Conservation (phyloP, 371 early-diverging fungal species). For the Dichotomocladium elegans region DNA sequence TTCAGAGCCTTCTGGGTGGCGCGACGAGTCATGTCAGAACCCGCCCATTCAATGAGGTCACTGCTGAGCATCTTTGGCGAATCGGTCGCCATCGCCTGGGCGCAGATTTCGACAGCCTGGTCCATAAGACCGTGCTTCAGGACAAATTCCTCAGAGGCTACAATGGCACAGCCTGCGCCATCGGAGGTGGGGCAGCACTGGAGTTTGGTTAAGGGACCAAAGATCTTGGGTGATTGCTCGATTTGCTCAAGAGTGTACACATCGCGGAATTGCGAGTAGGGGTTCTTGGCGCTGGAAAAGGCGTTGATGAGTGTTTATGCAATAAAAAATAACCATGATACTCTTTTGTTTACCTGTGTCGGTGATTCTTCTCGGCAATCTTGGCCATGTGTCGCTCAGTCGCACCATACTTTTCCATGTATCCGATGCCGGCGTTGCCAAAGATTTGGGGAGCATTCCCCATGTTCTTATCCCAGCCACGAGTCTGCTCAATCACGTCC, state of each 20-base stretch:
- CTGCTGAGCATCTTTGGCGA: conserved; percentile 55
- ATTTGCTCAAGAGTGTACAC: conserved; percentile 68
- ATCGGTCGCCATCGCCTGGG: conserved; percentile 76
- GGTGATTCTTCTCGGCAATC: conserved; percentile 79
- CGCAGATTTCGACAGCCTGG: conserved; percentile 70
- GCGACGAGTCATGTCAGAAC: conserved; percentile 70
- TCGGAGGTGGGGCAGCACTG: conserved; percentile 84
- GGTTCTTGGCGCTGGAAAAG: conserved; percentile 65
- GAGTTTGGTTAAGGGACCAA: conserved; percentile 72
- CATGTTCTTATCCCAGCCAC: conserved; percentile 57
- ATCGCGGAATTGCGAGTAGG: conserved; percentile 80
- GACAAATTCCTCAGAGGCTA: conserved; percentile 71
- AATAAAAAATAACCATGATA: neutral
- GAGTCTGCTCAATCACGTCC: conserved; percentile 52
- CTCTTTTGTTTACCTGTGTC: conserved; percentile 58
- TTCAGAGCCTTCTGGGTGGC: conserved; percentile 58
- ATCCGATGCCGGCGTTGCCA: conserved; percentile 69
- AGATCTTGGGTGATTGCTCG: conserved; percentile 59
- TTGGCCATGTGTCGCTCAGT: conserved; percentile 57
- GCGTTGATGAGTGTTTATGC: neutral
- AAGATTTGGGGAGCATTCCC: conserved; percentile 75
- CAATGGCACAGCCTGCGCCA: conserved; percentile 68
- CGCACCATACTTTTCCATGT: conserved; percentile 66
- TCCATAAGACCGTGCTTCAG: conserved; percentile 55
- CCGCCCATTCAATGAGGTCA: conserved; percentile 66